Conservation (phyloP, 139 green algal genomes). For the Marvania coccoides region DNA sequence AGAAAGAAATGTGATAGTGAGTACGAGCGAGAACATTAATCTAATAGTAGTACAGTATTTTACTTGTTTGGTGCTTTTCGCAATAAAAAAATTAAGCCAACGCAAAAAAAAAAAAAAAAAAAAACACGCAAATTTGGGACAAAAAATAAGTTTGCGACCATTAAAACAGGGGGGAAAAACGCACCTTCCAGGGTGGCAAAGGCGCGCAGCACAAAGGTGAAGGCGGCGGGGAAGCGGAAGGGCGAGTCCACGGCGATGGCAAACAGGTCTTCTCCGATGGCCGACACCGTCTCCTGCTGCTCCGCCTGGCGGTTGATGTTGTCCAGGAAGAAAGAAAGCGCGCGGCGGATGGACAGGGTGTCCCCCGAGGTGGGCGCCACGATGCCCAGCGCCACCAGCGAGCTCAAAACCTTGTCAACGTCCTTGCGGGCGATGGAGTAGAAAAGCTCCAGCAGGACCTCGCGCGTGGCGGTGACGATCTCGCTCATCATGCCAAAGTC, state of each 20-base stretch:
- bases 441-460: constrained; percentile 62
- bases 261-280: constrained; percentile 83
- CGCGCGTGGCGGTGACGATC: constrained; percentile 29
- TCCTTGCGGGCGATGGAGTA: constrained; percentile 44
- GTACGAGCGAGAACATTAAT: too few relatives aligned
- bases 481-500: constrained; percentile 53
- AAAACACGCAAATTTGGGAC: too few relatives aligned
- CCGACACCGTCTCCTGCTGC: constrained; percentile 58
- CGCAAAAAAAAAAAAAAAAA: too few relatives aligned
- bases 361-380: constrained; percentile 55
- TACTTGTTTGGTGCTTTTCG: too few relatives aligned
- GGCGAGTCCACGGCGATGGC: constrained; percentile 74
- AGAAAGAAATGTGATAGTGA: background rate
- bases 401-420: constrained; percentile 28
- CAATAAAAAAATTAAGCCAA: too few relatives aligned
- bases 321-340: constrained; percentile 71
- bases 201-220: constrained; percentile 82
- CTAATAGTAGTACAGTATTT: too few relatives aligned
- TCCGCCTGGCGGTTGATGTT: constrained; percentile 59
- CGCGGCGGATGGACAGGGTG: constrained; percentile 42
- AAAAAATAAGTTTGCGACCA: too few relatives aligned
- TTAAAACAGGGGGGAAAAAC: too few relatives aligned
- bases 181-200: constrained; percentile 80
- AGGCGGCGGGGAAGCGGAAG: constrained; percentile 80
- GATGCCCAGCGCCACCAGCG: constrained; percentile 61